Percentiles rank a stretch among this genome's conserved stretches.
phyloP scores from a whole-genome alignment of 2,329 filamentous ascomycete species.

The Helicocarpus griseus region DNA sequence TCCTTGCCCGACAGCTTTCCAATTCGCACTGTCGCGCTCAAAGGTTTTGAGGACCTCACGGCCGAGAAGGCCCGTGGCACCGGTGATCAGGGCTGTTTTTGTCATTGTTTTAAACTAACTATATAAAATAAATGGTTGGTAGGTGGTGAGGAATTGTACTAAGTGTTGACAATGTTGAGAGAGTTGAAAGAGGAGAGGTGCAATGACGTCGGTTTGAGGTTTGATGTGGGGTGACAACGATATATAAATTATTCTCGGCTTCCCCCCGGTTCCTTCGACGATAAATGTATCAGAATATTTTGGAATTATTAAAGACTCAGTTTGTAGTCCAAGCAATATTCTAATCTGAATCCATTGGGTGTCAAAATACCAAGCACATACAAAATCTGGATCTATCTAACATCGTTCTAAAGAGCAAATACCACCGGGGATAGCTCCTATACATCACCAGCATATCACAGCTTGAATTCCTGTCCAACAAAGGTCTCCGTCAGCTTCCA shows the following conservation, averaged over 20 bases:
- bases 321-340: no score
- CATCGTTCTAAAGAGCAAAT: not conserved
- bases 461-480: slow-evolving; percentile 26
- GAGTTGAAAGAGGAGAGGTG: not conserved
- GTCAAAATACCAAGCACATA: no score
- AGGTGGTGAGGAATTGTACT: not conserved
- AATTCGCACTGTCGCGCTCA: slow-evolving; percentile 46
- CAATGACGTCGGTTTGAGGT: slow-evolving; percentile 1
- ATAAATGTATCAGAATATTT: no score
- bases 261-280: no score
- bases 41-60: slow-evolving; percentile 68
- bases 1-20: slow-evolving; percentile 64
- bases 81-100: slow-evolving; percentile 63
- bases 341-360: no score
- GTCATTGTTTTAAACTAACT: slow-evolving; percentile 18
- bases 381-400: not conserved
- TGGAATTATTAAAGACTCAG: no score
- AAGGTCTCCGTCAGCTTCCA: slow-evolving; percentile 31
- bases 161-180: no score
- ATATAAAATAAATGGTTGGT: not conserved
- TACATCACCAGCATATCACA: not conserved
- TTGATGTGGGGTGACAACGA: not conserved
- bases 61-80: slow-evolving; percentile 74
- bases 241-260: not conserved
- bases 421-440: not conserved